Base-by-base conservation (phyloP, 2,329 filamentous ascomycete species). In the Neobulgaria alba region DNA sequence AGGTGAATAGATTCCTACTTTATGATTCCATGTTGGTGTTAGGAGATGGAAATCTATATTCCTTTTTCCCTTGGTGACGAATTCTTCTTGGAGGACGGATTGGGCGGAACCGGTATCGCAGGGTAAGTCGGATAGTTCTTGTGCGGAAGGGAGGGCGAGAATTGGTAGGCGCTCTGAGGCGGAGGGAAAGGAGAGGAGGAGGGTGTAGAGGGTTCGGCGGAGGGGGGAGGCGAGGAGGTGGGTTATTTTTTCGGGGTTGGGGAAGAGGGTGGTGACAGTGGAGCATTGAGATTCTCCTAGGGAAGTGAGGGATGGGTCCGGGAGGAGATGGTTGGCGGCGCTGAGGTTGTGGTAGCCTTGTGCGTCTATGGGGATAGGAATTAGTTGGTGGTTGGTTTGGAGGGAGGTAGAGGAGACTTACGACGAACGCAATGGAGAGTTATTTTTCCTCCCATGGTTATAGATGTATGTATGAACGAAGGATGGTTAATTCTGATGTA, bases 321-420 rank as follows among this genome's bases (percentile, higher is more conserved):
- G 79, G 30, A 94, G 67, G 46, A 65, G 57, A 58, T 89, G 82
- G 63, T 89, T 86, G 47, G 73, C 80, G 18, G 67, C 55, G 48
- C 57, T 69, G 57, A 92, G 73, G 62, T 95, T 95, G 72, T 95
- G 89, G 58, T 75, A 77, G 63, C 85, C 87, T 65, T 86, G 69
- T 10, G 80, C 82, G 61, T 86, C 82, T 36, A 3, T 18, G n/a
- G 17, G 10, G 3, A 14, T 12, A 16, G 17, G 1, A 15, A 17
- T 30, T n/a, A 34, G 18, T 10, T 10, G 20, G n/a, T 33, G 14
- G 30, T 15, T 14, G 14, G n/a, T 12, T 10, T 8, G 7, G n/a
- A 14, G 5, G 16, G 31, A 5, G 29, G 33, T 18, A 17, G 23
- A 15, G 30, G n/a, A 14, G 10, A 76, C 35, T 35, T 30, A 42